Base-by-base conservation (phyloP, 2,329 filamentous ascomycete species). In the Spiromastix sp. region DNA sequence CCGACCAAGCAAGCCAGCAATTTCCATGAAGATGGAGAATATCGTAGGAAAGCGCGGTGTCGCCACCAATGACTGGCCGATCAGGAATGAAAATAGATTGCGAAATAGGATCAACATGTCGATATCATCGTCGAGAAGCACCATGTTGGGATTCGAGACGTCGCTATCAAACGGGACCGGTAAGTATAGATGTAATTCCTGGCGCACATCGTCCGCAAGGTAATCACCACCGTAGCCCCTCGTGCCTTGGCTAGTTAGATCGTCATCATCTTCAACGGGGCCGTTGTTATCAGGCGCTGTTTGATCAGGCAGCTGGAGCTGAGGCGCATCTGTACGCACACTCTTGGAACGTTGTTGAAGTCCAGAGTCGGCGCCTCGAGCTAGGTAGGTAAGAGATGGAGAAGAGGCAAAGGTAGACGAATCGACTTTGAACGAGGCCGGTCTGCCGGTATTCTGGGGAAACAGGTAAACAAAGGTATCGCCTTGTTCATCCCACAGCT, bases 401-500 rank as follows among this genome's bases (percentile, higher is more conserved):
- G 75, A 79, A 19, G 72, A 68, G 18, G 68, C 64, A 44, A 78
- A 74, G 18, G 74, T 59, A 3, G 69, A 62, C 3, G 74, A 77
- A 48, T 77, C 66, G 37, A 80, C 59, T 40, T 69, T 71, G 61
- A 80, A 79, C 2, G 74, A 77, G 6, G 76, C 63, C 4, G 71
- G 65, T 48, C 67, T 68, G 35, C 66, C 67, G 13, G 72, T 70
- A 11, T 60, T 68, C 27, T 68, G 63, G 1, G 75, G 72, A 46
- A 74, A 78, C 10, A 79, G 61, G 46, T 79, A 74, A n/a, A 80
- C 64, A 41, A 69, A 66, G 10, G 74, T 77, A 50, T 79, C 73
- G n/a, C 71, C 75, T 30, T 66, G 52, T 3, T 75, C 70, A 44
- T 77, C 71, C 76, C 76, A 80, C 6, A 79, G 52, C 47, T 79